phyloP scores from a whole-genome alignment of 2,329 filamentous ascomycete genomes.

The Hypoxylon sp. region DNA sequence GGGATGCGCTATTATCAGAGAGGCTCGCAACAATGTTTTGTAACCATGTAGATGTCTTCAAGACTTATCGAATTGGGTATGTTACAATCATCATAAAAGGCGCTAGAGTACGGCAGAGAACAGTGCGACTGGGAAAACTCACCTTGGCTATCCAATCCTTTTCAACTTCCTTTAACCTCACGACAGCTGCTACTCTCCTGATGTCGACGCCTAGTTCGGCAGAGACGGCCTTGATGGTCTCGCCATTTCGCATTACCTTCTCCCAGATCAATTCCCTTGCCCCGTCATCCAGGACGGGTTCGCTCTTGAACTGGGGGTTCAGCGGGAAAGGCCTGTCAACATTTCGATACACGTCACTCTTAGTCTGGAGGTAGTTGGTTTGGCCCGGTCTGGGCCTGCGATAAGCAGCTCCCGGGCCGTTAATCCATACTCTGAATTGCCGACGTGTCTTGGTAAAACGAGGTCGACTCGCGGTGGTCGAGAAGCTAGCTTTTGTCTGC shows the following conservation, averaged over 20 bases:
- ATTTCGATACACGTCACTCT: background rate
- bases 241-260: constrained; percentile 74
- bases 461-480: constrained; percentile 49
- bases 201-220: constrained; percentile 84
- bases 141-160: constrained; percentile 83
- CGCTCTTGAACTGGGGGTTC: constrained; percentile 79
- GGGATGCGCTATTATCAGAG: constrained; percentile 69
- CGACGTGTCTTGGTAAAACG: constrained; percentile 47
- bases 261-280: constrained; percentile 81
- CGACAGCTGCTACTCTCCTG: constrained; percentile 85
- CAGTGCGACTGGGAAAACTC: constrained; percentile 59
- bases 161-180: constrained; percentile 88
- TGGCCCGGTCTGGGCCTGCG: constrained; percentile 24
- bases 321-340: constrained; percentile 74
- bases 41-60: constrained; percentile 97
- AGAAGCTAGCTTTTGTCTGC: constrained; percentile 48
- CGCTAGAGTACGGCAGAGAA: constrained; percentile 20
- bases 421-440: constrained; percentile 47
- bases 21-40: constrained; percentile 79
- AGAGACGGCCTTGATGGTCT: constrained; percentile 82
- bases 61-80: constrained; percentile 97
- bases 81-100: constrained; percentile 71
- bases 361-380: constrained; percentile 45
- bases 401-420: constrained; percentile 22
- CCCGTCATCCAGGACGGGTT: constrained; percentile 80